Evolutionary conservation across 805 yeast species (phyloP).

Genomic region (Wickerhamiella musiphila): DNA sequence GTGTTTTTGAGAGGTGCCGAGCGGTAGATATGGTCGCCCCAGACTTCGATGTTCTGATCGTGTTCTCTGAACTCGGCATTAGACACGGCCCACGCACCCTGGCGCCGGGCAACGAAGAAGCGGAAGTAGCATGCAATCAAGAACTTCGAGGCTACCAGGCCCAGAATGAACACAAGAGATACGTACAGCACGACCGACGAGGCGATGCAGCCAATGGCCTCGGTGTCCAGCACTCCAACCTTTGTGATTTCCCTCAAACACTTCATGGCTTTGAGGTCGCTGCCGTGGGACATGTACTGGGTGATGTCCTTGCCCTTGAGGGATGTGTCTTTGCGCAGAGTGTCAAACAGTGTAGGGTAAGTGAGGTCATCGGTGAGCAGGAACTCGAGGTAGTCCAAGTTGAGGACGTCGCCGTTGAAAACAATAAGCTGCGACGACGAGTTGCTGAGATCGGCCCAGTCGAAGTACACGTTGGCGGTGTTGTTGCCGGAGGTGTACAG

Average conservation of each 20-base stretch:
- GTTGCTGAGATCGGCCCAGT: conserved; percentile 74
- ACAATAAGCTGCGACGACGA: conserved; percentile 64
- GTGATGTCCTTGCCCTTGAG: conserved; percentile 73
- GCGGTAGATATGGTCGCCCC: conserved; percentile 52
- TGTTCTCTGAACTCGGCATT: conserved; percentile 42
- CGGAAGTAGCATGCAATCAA: conserved; percentile 75
- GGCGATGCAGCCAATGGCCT: conserved; percentile 86
- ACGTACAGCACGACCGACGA: conserved; percentile 66
- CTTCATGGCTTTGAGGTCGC: conserved; percentile 54
- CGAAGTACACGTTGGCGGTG: conserved; percentile 64
- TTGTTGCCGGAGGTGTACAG: conserved; percentile 39
- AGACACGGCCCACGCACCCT: conserved; percentile 57
- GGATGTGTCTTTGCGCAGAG: conserved; percentile 34
- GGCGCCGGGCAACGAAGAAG: conserved; percentile 62
- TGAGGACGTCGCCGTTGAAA: conserved; percentile 77
- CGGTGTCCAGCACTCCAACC: conserved; percentile 79
- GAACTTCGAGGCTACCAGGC: conserved; percentile 65
- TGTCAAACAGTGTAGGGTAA: conserved; percentile 57
- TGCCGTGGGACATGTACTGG: conserved; percentile 43
- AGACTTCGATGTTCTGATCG: conserved; percentile 55
- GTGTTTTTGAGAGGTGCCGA: conserved; percentile 15
- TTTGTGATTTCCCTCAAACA: conserved; percentile 74
- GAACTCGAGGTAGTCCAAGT: conserved; percentile 63
- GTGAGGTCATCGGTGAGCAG: conserved; percentile 47
- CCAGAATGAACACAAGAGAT: conserved; percentile 68